Evolutionary conservation across 2,329 filamentous ascomycete species (phyloP).

Genomic region (Paraconiothyrium brasiliense): DNA sequence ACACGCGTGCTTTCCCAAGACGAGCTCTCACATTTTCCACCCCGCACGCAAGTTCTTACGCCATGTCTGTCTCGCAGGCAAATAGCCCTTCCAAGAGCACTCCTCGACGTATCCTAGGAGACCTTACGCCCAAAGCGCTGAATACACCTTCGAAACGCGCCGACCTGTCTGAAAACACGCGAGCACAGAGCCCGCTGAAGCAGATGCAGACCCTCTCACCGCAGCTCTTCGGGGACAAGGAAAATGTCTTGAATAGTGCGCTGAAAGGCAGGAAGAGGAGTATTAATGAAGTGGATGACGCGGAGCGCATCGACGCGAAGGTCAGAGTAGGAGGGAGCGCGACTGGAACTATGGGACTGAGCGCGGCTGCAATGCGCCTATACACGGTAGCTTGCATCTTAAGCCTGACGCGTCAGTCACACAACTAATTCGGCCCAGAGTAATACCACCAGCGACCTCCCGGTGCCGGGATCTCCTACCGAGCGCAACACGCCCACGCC

Average conservation of each 20-base stretch:
- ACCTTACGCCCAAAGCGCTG: constrained; percentile 44
- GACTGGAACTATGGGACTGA: constrained; percentile 27
- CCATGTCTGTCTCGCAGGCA: constrained; percentile 31
- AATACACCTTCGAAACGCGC: constrained; percentile 44
- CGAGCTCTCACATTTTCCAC: constrained; percentile 16
- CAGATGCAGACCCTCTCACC: constrained; percentile 40
- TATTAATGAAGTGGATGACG: constrained; percentile 48
- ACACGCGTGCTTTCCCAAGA: constrained; percentile 19
- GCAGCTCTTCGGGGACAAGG: constrained; percentile 34
- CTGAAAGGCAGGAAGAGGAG: constrained; percentile 44
- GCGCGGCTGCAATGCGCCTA: constrained; percentile 35
- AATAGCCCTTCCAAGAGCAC: constrained; percentile 41
- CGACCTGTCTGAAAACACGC: constrained; percentile 34
- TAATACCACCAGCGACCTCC: constrained; percentile 37
- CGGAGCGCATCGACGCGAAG: constrained; percentile 38
- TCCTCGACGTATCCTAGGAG: constrained; percentile 47
- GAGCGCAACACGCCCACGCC: constrained; percentile 44
- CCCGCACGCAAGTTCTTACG: constrained; percentile 34
- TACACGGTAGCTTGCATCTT: constrained; percentile 35
- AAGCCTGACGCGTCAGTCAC: constrained; percentile 25
- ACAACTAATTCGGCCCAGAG: constrained; percentile 35
- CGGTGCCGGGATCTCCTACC: constrained; percentile 44
- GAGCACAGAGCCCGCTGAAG: constrained; percentile 47
- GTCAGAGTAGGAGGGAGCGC: constrained; percentile 24
- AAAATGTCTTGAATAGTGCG: constrained; percentile 36